phyloP scores from a whole-genome alignment of 768 basidiomycete species.

The Tylopilus felleus region DNA sequence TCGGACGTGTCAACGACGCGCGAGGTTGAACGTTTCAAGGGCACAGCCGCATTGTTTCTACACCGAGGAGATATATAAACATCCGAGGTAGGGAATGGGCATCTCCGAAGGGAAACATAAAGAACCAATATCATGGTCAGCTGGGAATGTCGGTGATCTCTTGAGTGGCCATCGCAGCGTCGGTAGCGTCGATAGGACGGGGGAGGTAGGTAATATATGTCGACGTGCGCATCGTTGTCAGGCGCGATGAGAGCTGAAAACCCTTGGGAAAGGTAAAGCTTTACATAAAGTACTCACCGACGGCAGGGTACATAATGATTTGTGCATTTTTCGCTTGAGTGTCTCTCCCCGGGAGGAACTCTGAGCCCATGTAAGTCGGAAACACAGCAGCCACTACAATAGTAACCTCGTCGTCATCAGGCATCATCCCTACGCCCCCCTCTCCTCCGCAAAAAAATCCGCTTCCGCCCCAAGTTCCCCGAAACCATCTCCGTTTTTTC shows the following conservation, averaged over 20 bases:
- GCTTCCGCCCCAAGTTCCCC: constrained; percentile 29
- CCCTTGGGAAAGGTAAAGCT: constrained; percentile 18
- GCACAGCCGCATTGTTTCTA: constrained; percentile 15
- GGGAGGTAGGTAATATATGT: neutral
- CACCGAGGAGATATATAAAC: constrained; percentile 15
- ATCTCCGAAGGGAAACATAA: neutral
- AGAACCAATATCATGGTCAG: neutral
- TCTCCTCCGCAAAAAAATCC: constrained; percentile 22
- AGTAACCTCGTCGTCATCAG: constrained; percentile 6
- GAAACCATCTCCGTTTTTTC: constrained; percentile 5
- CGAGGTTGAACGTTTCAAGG: constrained; percentile 16
- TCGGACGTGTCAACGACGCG: constrained; percentile 11
- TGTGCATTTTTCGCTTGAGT: neutral
- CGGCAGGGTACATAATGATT: constrained; percentile 19
- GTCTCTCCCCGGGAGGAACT: neutral
- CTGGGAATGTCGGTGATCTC: neutral
- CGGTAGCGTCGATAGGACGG: neutral
- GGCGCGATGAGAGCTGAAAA: constrained; percentile 1
- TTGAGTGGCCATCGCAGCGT: neutral
- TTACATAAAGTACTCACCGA: constrained; percentile 28
- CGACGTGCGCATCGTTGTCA: neutral
- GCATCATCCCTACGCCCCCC: constrained; percentile 20
- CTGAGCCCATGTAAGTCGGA: constrained; percentile 24
- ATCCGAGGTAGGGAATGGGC: too few species aligned
- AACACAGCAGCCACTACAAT: too few species aligned